Conservation (phyloP, 1,284 basidiomycete species). For the Bondarzewia mesenterica region DNA sequence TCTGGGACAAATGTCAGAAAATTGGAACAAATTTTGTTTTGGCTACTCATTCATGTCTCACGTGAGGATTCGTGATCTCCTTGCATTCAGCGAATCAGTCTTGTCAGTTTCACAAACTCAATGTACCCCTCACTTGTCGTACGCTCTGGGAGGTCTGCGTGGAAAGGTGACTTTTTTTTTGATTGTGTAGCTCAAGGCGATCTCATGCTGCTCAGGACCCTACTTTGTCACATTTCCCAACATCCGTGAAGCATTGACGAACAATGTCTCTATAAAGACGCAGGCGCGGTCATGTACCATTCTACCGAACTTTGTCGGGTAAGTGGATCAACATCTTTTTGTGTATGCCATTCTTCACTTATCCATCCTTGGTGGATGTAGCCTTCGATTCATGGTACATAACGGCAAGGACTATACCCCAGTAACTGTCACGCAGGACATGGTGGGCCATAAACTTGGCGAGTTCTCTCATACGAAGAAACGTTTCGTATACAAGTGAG, state of each 20-base stretch:
- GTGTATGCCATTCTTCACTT: neutral
- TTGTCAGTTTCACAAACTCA: neutral
- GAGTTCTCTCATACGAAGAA: constrained; percentile 90
- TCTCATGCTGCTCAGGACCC: constrained; percentile 51
- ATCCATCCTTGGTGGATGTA: constrained; percentile 18
- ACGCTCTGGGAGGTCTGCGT: constrained; percentile 24
- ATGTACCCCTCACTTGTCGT: constrained; percentile 23
- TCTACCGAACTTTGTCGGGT: constrained; percentile 93
- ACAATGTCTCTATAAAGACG: constrained; percentile 84
- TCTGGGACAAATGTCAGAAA: too few relatives aligned
- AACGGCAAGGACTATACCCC: constrained; percentile 91
- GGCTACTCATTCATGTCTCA: neutral
- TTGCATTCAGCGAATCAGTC: neutral
- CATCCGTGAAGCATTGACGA: constrained; percentile 74
- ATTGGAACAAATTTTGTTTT: too few relatives aligned
- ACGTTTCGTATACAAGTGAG: constrained; percentile 69
- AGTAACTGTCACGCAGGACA: constrained; percentile 87
- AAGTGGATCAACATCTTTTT: constrained; percentile 18
- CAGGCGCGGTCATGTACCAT: constrained; percentile 89
- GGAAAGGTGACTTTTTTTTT: constrained; percentile 21
- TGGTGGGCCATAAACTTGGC: constrained; percentile 97
- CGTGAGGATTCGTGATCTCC: neutral
- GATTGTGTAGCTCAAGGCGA: neutral
- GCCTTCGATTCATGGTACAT: constrained; percentile 85
- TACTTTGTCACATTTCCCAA: constrained; percentile 95